Evolutionary conservation across 805 yeast genomes (phyloP).

Genomic region (Ogataea thermomethanolica): DNA sequence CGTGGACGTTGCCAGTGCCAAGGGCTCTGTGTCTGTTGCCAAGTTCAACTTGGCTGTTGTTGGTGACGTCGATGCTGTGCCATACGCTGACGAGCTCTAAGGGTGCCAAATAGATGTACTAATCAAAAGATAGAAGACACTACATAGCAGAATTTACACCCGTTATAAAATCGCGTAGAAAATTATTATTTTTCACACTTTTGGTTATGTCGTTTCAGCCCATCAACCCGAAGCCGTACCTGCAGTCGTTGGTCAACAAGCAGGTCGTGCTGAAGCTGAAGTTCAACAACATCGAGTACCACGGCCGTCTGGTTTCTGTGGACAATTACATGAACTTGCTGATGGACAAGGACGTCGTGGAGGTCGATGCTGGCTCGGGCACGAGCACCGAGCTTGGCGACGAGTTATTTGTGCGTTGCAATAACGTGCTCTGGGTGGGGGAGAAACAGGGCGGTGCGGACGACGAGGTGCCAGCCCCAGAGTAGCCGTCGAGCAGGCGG

Average conservation of each 20-base stretch:
- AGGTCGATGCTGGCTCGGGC: conserved; percentile 41
- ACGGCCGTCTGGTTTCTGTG: conserved; percentile 70
- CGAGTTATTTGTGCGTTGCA: conserved; percentile 85
- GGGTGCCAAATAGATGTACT: conserved; percentile 14
- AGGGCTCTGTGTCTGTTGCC: conserved; percentile 37
- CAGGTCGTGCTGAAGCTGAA: conserved; percentile 76
- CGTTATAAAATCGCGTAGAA: conserved; percentile 7
- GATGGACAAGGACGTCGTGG: conserved; percentile 52
- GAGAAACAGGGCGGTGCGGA: conserved; percentile 39
- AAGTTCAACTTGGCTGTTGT: conserved; percentile 83
- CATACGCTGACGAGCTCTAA: conserved; percentile 86
- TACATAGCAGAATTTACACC: conserved; percentile 9
- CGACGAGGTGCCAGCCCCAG: conserved; percentile 6
- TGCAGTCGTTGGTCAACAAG: conserved; percentile 69
- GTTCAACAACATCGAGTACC: conserved; percentile 87
- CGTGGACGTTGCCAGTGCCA: conserved; percentile 35
- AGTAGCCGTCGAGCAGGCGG: background rate
- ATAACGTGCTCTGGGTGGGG: conserved; percentile 78
- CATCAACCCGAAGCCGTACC: conserved; percentile 85
- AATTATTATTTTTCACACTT: background rate
- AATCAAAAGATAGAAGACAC: conserved; percentile 13
- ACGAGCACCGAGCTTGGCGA: conserved; percentile 26
- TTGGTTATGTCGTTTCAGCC: conserved; percentile 49
- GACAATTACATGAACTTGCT: conserved; percentile 93
- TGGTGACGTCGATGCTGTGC: conserved; percentile 83